A percentile compares a stretch with the other conserved stretches of the same genome.
Conservation (phyloP, 176 grass and related monocot species). For the Themeda triandra region DNA sequence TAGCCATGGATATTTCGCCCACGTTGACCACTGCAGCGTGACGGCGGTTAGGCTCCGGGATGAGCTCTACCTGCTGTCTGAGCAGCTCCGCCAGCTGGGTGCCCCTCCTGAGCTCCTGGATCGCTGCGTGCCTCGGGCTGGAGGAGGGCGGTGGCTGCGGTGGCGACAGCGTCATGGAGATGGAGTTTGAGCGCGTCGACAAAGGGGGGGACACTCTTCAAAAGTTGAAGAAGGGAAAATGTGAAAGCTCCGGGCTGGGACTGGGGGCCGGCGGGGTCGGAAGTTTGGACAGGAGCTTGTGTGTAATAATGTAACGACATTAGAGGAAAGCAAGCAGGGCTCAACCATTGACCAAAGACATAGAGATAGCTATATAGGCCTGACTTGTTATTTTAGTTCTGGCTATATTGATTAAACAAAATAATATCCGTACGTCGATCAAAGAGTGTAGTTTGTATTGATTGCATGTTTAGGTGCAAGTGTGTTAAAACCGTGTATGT, state of each 20-base stretch:
- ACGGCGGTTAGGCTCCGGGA: slow-evolving; percentile 15
- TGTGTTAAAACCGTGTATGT: no score
- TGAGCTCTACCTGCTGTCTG: slow-evolving; percentile 32
- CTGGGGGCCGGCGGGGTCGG: background rate
- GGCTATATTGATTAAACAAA: background rate
- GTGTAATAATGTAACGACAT: background rate
- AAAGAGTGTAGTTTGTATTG: background rate
- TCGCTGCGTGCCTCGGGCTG: slow-evolving; percentile 15
- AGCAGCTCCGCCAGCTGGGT: slow-evolving; percentile 18
- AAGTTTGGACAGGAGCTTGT: background rate
- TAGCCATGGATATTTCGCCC: slow-evolving; percentile 12
- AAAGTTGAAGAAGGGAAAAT: background rate
- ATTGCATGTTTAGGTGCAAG: no score
- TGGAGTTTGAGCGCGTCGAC: slow-evolving; percentile 12
- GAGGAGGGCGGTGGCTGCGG: background rate
- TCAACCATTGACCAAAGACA: background rate
- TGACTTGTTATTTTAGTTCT: no score
- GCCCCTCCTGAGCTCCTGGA: slow-evolving; percentile 36
- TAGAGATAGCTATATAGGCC: no score
- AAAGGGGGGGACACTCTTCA: background rate
- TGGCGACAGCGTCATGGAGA: background rate
- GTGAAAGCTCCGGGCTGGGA: background rate
- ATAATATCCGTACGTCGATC: background rate
- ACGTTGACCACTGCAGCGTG: slow-evolving; percentile 22
- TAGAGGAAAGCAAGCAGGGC: background rate